A percentile compares a stretch with the other conserved stretches of the same genome.
These are phyloP conservation scores for Melastoma candidum DNA, from an alignment of 441 rosid species.

Conservation along the genomic window DNA sequence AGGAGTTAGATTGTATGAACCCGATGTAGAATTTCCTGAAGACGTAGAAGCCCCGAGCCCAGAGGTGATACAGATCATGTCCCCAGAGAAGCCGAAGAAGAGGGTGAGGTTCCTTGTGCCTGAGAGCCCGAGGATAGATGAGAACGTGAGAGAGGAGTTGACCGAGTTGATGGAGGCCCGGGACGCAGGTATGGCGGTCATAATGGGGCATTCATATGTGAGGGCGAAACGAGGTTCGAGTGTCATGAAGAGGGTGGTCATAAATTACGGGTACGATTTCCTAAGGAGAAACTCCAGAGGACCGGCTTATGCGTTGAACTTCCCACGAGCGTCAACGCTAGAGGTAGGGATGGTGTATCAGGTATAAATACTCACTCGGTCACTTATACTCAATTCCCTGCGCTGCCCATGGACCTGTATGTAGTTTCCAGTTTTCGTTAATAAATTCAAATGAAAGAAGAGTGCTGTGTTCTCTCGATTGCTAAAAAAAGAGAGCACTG, in stretches of 20 bases:
- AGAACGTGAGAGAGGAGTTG: slow-evolving; percentile 13
- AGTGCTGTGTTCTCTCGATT: too few species aligned
- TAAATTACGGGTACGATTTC: slow-evolving; percentile 26
- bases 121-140: slow-evolving; percentile 6
- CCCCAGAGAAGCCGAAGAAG: slow-evolving; percentile 19
- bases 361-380: slow-evolving; percentile 13
- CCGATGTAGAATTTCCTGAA: slow-evolving; percentile 22
- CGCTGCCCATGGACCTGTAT: too few species aligned
- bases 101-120: slow-evolving; percentile 14
- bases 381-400: too few species aligned
- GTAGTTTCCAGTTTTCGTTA: too few species aligned
- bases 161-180: slow-evolving; percentile 24
- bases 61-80: slow-evolving; percentile 23
- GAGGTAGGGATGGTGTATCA: slow-evolving; percentile 34
- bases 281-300: slow-evolving; percentile 29
- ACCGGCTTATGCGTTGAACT: slow-evolving; percentile 22
- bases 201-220: slow-evolving; percentile 22
- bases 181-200: slow-evolving; percentile 33
- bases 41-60: slow-evolving; percentile 16
- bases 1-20: slow-evolving; percentile 43
- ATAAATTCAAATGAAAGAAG: too few species aligned
- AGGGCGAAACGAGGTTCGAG: slow-evolving; percentile 24
- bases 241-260: slow-evolving; percentile 26
- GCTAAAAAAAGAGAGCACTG: too few species aligned
- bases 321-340: slow-evolving; percentile 25